Evolutionary conservation across 2,329 filamentous ascomycete species (phyloP), one percentile per base, ranked within the genome.

Genomic region (Phyllosticta paracitricarpa): DNA sequence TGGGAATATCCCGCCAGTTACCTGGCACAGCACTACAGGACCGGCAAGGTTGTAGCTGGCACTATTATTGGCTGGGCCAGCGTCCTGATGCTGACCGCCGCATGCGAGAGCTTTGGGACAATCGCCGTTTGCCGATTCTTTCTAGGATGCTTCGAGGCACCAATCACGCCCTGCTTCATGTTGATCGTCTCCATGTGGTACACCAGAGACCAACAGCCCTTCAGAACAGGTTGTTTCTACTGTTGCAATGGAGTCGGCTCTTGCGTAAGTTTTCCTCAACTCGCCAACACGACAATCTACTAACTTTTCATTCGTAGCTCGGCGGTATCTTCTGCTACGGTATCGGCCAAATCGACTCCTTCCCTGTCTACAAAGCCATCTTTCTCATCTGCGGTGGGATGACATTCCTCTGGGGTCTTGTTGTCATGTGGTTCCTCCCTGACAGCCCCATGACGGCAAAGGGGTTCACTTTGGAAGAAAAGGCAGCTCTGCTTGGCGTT

Each of bases 331-430:
- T 75, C 4, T 68, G 66, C 17, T 76, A 73, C 56, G 77, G 68
- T 1, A 73, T 78, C 48, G 77, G 76, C 7, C 75, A 78, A 61
- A 72, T 75, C 26, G 65, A 76, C 14, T 66, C 60, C 2, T 76
- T 79, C 25, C 69, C 75, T 3, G 74, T 78, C 7, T 80, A 77
- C 76, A 73, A 74, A 51, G 71, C 71, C 7, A 76, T 79, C 4
- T 79, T 77, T 62, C 69, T 79, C 10, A 73, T 79, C 24, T 76
- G 77, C 28, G 77, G 77, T 6, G 76, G 75, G 1, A 65, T 77
- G 7, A 79, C 77, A 0, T 66, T 78, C 4, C 28, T 75, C n/a
- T 79, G 77, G 77, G 76, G 77, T 0, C 22, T 70, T 1, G 26
- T 79, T 0, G 64, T 79, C 25, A 64, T 76, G 10, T 60, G 76